Evolutionary conservation across 108 stramenopile species (phyloP).

Genomic region (Conticribra weissflogii): DNA sequence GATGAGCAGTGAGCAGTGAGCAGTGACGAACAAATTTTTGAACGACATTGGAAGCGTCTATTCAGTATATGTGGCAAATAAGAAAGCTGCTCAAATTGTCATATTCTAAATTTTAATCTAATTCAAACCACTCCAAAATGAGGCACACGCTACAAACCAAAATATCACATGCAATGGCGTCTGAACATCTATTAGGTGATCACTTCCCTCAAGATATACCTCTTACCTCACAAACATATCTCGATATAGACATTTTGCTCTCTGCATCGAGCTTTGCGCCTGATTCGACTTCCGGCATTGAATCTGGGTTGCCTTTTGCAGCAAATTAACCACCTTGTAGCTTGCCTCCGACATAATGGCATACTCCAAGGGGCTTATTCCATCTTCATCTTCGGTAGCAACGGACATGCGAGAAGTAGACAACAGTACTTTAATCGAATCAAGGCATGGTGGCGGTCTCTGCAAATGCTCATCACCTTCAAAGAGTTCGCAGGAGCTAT

Average conservation of each 20-base stretch:
- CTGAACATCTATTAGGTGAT: no score
- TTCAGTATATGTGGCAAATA: neutral
- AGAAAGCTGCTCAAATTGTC: neutral
- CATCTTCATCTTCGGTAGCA: slow-evolving; percentile 23
- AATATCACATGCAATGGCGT: no score
- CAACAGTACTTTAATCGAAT: neutral
- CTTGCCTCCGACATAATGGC: slow-evolving; percentile 26
- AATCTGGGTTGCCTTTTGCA: slow-evolving; percentile 12
- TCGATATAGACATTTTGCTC: neutral
- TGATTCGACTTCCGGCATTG: neutral
- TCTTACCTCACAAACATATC: neutral
- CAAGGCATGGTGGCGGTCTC: slow-evolving; percentile 4
- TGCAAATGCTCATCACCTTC: slow-evolving; percentile 12
- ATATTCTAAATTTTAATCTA: neutral
- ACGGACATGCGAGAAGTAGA: slow-evolving; percentile 2
- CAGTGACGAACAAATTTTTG: no score
- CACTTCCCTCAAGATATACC: no score
- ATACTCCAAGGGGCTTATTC: slow-evolving; percentile 25
- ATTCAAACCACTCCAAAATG: no score
- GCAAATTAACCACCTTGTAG: slow-evolving; percentile 13
- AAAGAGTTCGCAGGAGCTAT: slow-evolving; percentile 24
- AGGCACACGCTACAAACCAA: no score
- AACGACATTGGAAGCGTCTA: neutral
- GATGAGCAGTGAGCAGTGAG: no score
- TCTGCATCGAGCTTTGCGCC: neutral